Conservation (phyloP, 1,284 basidiomycete genomes). For the Fomitopsis schrenkii region DNA sequence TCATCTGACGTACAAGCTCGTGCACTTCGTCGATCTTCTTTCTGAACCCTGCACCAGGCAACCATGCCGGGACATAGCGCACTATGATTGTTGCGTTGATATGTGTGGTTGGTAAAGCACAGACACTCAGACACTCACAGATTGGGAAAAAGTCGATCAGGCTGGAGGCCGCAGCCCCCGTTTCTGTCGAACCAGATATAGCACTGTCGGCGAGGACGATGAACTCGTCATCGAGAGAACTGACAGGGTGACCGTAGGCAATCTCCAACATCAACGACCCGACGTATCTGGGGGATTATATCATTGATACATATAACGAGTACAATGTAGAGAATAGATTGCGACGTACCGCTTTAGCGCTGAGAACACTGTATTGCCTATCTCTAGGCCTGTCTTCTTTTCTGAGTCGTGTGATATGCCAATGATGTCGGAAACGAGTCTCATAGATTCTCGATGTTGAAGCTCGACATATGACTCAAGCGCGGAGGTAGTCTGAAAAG, state of each 20-base stretch:
- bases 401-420: too few relatives aligned
- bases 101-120: not conserved
- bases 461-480: too few relatives aligned
- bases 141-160: slow-evolving; percentile 23
- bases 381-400: too few relatives aligned
- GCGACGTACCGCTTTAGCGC: too few relatives aligned
- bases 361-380: too few relatives aligned
- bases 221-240: slow-evolving; percentile 18
- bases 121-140: slow-evolving; percentile 9
- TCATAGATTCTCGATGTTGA: too few relatives aligned
- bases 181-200: slow-evolving; percentile 18
- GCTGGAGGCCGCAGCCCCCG: slow-evolving; percentile 9
- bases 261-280: slow-evolving; percentile 39
- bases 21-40: slow-evolving; percentile 8
- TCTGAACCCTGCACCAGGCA: slow-evolving; percentile 18
- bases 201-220: slow-evolving; percentile 39
- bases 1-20: slow-evolving; percentile 7
- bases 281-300: slow-evolving; percentile 11
- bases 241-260: slow-evolving; percentile 21
- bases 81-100: slow-evolving; percentile 1
- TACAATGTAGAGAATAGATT: too few relatives aligned
- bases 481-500: too few relatives aligned
- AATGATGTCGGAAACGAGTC: too few relatives aligned
- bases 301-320: too few relatives aligned
- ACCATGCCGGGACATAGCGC: slow-evolving; percentile 13